Evolutionary conservation across 371 early-diverging fungal genomes (phyloP), one percentile per base, ranked within the genome.

Genomic region (Rhizopus microsporus): DNA sequence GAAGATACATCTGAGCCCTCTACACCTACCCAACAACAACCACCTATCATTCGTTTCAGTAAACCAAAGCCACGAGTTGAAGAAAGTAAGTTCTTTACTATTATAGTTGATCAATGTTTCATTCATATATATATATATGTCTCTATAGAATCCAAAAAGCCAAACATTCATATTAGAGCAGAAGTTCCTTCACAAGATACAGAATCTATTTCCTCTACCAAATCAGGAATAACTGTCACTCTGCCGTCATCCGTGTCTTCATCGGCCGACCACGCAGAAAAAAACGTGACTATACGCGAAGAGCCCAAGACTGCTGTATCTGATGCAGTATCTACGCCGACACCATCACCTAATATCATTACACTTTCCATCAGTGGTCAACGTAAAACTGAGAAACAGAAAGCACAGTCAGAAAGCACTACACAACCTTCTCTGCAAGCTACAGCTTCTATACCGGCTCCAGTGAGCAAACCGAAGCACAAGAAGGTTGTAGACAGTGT

Each of bases 61-160:
- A 70, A 70, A 42, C 64, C 75, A 2, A 76, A 76, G 45, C 57
- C 40, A 40, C 60, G 49, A 0, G 2, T 44, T 15, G 68, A 69
- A 54, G 72, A 68, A 10, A 65, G 63, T 60, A 69, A 62, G 59
- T 49, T 47, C 4, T 46, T 54, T 16, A 23, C 47, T 45, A 13
- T 15, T 40, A 42, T 33, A 45, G 23, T 23, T 23, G 23, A 23
- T 39, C 37, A 37, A 15, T 44, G 16, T 32, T 29, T 12, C 15
- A 32, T 34, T 23, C n/a, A 48, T 8, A 30, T 0, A 29, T 47
- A 23, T n/a, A n/a, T n/a, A n/a, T 31, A 48, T 61, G n/a, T 35
- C 13, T n/a, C 40, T 40, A 56, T 46, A 62, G 52, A 57, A 50
- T 37, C 8, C 54, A 59, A 59, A 34, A 65, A 65, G 37, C 29